Evolutionary conservation across 352 stramenopile genomes (phyloP), one percentile per base, ranked within the genome.

Genomic region (Globisporangium uncinulatum): DNA sequence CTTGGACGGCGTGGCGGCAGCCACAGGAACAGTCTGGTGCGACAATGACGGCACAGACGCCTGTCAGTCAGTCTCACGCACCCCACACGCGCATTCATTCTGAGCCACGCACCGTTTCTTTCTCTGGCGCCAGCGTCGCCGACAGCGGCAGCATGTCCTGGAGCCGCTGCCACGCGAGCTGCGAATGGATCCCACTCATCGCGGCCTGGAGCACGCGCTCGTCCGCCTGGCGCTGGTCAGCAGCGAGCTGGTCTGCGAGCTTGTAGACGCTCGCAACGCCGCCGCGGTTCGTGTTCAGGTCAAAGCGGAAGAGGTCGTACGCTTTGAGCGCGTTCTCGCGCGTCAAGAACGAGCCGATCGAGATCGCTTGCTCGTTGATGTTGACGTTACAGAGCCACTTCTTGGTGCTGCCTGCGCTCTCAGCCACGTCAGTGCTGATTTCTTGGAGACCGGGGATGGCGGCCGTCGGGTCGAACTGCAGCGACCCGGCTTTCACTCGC

Each of bases 321-420:
- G 60, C 66, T n/a, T 71, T 41, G 14, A 77, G 53, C 9, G 78
- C 76, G 21, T 72, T 66, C 34, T 76, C 65, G 47, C 58, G 63
- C 31, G 71, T 79, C 17, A 64, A 52, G 36, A 56, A 71, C 14
- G 56, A 57, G 9, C 69, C 73, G 15, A 84, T 66, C n/a, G 71
- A 74, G 51, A 81, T 63, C 45, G 66, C 54, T 19, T 74, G 62
- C 15, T 73, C 65, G 10, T 63, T 55, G 50, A 89, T 32, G 37
- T 74, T 72, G 45, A 91, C 24, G 60, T 83, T 87, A 37, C 66
- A 83, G 6, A 70, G 64, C 81, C 79, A 91, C 10, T 42, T 63
- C 15, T 52, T 52, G 1, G 67, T 43, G 2, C 48, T 10, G 0
- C 14, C 17, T 15, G 41, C 8, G 43, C 43, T 13, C n/a, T 31